These are phyloP conservation scores for Osmanthus fragrans DNA, from an alignment of 257 asterid genomes.

Conservation along the genomic window DNA sequence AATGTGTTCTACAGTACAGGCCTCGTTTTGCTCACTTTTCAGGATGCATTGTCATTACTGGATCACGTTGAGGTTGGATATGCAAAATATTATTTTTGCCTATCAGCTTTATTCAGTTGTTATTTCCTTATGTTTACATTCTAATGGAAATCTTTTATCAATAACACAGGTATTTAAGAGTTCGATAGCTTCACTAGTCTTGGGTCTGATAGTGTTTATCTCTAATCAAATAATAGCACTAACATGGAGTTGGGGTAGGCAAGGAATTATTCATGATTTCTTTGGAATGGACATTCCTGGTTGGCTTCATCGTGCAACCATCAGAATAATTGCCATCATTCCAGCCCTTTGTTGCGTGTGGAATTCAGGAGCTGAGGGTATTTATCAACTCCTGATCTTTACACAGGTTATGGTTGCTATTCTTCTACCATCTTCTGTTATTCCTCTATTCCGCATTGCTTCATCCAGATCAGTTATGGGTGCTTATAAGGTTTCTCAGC, in stretches of 20 bases:
- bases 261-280: constrained; percentile 51
- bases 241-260: constrained; percentile 80
- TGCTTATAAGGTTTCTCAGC: constrained; percentile 48
- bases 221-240: constrained; percentile 75
- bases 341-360: constrained; percentile 85
- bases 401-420: constrained; percentile 86
- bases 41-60: constrained; percentile 83
- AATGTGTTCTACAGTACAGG: constrained; percentile 65
- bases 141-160: constrained; percentile 20
- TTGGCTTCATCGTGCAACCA: constrained; percentile 92
- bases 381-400: constrained; percentile 76
- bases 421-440: constrained; percentile 87
- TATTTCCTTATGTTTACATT: constrained; percentile 13
- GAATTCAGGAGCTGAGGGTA: constrained; percentile 88
- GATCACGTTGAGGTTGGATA: constrained; percentile 70
- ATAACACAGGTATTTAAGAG: constrained; percentile 72
- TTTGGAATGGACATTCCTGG: constrained; percentile 77
- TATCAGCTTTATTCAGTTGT: constrained; percentile 5
- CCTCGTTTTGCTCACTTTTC: constrained; percentile 63
- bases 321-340: constrained; percentile 75
- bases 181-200: constrained; percentile 59
- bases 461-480: constrained; percentile 91
- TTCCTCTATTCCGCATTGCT: constrained; percentile 86
- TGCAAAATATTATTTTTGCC: constrained; percentile 1
- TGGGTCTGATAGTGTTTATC: constrained; percentile 57